Base-by-base conservation (phyloP, 2,329 filamentous ascomycete species). In the Coniochaeta ligniaria region DNA sequence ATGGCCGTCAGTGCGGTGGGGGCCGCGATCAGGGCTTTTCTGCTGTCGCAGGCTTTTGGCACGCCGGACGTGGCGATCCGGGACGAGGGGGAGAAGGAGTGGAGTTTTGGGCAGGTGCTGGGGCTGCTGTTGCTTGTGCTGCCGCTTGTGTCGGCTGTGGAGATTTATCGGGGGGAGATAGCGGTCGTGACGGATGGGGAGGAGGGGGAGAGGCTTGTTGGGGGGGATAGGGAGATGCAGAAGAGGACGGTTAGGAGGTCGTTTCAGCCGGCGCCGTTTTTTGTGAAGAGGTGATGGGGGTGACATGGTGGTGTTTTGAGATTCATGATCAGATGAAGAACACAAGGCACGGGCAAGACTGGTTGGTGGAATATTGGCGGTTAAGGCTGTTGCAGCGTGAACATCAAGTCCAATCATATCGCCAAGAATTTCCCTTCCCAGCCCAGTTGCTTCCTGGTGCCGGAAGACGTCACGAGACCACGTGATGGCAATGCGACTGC, bases 51-150 rank as follows among this genome's bases (percentile, higher is more conserved):
- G 67, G 86, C 86, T 1, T 87, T 89, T 68, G 82, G 83, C 1
- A 70, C 61, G 1, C 81, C 83, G 0, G 76, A 78, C 0, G 75
- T 87, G 2, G 64, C 69, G 24, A 74, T 88, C 2, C 69, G 70
- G 6, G 85, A 86, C 60, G 61, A 72, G 0, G 79, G 77, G 24
- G 85, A 88, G 72, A 80, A 75, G 62, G 73, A 75, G 12, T 88
- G 84, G 84, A 83, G 80, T 64, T 89, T 87, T 66, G 86, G 85
- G 0, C 84, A 87, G 71, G 71, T 88, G 60, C 73, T 89, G 31
- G 82, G 83, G 1, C 71, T 87, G 64, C 71, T 88, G 64, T 74
- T 88, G 66, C 73, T 88, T 28, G 69, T 83, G n/a, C 71, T 88
- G 66, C 84, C 85, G 1, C 66, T 88, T 17, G 77, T 89, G 2